Evolutionary conservation across 2,329 filamentous ascomycete genomes (phyloP).

Genomic region (Thelonectria rubi): DNA sequence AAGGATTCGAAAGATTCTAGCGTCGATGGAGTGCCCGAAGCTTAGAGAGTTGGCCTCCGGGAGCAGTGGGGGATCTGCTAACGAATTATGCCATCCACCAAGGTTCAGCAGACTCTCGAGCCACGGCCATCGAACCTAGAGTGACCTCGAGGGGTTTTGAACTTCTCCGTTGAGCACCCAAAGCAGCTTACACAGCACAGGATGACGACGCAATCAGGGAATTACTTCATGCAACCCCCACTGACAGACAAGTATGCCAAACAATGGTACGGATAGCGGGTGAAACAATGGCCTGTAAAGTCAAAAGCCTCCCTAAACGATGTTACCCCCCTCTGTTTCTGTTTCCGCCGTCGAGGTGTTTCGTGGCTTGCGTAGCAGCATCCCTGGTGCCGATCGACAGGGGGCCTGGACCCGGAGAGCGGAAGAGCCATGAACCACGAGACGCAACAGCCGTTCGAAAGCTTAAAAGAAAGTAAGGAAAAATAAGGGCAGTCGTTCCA

Average conservation of each 20-base stretch:
- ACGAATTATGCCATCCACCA: no score
- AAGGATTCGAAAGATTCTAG: constrained; percentile 38
- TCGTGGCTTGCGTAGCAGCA: constrained; percentile 18
- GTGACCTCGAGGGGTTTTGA: no score
- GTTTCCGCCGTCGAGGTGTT: not conserved
- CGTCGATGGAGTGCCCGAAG: constrained; percentile 29
- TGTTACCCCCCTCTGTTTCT: not conserved
- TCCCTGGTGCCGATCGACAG: constrained; percentile 26
- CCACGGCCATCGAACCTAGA: no score
- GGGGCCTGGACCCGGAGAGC: constrained; percentile 6
- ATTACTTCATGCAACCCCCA: not conserved
- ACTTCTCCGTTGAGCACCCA: no score
- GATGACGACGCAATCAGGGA: not conserved
- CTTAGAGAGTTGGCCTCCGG: constrained; percentile 12
- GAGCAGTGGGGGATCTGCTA: constrained; percentile 20
- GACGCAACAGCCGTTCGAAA: constrained; percentile 15
- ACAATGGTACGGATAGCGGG: not conserved
- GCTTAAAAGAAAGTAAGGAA: constrained; percentile 10
- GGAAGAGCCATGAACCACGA: constrained; percentile 13
- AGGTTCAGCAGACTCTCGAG: no score
- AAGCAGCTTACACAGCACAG: no score
- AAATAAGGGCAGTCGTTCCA: not conserved
- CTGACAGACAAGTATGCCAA: not conserved
- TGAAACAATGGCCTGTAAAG: constrained; percentile 2
- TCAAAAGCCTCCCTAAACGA: not conserved